Evolutionary conservation across 257 asterid species (phyloP).

Genomic region (Capsicum rhomboideum): DNA sequence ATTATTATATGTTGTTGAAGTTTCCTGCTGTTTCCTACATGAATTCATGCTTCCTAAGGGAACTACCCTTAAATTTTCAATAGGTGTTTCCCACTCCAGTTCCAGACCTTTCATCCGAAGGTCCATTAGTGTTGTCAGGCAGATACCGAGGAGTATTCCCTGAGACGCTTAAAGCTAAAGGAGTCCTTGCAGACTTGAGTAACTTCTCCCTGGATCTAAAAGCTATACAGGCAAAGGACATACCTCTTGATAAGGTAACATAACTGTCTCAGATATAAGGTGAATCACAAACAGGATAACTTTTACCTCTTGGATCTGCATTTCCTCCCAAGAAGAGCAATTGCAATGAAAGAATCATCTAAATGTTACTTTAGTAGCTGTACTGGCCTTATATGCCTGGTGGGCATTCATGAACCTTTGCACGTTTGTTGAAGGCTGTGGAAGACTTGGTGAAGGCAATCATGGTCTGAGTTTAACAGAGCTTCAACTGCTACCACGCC

Average conservation of each 20-base stretch:
- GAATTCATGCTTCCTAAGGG: not conserved
- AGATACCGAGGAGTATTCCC: conserved; percentile 83
- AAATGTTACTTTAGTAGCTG: not conserved
- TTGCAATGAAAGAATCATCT: not conserved
- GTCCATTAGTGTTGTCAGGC: conserved; percentile 81
- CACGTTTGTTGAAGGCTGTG: not conserved
- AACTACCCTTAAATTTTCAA: conserved; percentile 5
- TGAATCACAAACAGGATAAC: not conserved
- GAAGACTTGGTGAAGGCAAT: not conserved
- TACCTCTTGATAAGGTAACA: conserved; percentile 67
- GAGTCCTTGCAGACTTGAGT: conserved; percentile 54
- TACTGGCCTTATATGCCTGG: not conserved
- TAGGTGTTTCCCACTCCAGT: conserved; percentile 76
- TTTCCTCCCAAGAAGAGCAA: not conserved
- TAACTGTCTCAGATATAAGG: not conserved
- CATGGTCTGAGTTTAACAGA: not conserved
- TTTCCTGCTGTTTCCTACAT: not conserved
- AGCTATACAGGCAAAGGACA: conserved; percentile 55
- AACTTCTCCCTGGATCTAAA: conserved; percentile 46
- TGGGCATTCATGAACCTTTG: not conserved
- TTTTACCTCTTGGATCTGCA: not conserved
- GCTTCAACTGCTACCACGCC: not conserved
- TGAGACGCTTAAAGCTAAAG: conserved; percentile 42
- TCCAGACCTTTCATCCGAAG: conserved; percentile 74
- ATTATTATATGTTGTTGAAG: not conserved